A percentile compares a stretch with the other conserved stretches of the same genome.
phyloP scores from a whole-genome alignment of 164 flowering plant genomes.

The Stephania yunnanensis region DNA sequence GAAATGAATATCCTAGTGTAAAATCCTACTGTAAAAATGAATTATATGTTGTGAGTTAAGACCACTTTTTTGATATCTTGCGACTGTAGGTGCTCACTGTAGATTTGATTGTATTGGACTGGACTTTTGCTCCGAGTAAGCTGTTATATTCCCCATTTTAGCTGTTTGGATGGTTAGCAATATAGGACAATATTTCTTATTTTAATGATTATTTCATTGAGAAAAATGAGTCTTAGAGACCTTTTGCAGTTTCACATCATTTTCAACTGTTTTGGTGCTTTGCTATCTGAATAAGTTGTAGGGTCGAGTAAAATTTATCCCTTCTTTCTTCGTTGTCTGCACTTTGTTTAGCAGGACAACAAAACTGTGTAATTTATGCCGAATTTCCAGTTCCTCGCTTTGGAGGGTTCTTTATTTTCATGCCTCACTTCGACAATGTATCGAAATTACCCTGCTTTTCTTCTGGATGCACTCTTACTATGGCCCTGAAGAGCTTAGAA shows the following conservation, averaged over 20 bases:
- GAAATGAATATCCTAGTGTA: neutral
- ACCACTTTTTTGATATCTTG: neutral
- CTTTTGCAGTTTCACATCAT: neutral
- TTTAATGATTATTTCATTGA: neutral
- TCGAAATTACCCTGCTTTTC: too few relatives aligned
- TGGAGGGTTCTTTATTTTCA: too few relatives aligned
- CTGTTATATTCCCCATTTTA: neutral
- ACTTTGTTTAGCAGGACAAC: too few relatives aligned
- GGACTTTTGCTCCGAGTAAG: neutral
- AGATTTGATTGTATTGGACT: neutral
- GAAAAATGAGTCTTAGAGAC: neutral
- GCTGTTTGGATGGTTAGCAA: neutral
- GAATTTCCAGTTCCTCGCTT: too few relatives aligned
- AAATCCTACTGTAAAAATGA: neutral
- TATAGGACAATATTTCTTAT: neutral
- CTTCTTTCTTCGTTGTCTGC: too few relatives aligned
- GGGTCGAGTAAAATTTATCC: too few relatives aligned
- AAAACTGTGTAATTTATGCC: too few relatives aligned
- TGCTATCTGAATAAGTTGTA: too few relatives aligned
- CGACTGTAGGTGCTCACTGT: neutral
- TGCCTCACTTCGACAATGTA: too few relatives aligned
- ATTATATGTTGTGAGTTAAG: slow-evolving; percentile 3
- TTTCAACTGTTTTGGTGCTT: neutral
- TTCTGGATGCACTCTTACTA: too few relatives aligned
- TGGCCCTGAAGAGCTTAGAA: too few relatives aligned